Base-by-base conservation (phyloP, 2,329 filamentous ascomycete species). In the Penicillium verrucosum region DNA sequence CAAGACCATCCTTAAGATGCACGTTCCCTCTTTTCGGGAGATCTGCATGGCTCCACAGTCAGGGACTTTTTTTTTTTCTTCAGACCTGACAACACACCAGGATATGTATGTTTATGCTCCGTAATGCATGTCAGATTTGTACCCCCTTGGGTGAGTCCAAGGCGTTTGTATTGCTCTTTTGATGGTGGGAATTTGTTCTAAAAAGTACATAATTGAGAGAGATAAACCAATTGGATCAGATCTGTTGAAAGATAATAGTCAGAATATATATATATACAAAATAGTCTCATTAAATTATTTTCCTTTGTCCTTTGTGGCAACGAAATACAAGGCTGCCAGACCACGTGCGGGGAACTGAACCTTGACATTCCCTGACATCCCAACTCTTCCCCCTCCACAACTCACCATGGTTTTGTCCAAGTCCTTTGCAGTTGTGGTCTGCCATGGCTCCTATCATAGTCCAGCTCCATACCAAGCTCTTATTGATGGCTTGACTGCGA, bases 401-500 rank as follows among this genome's bases (percentile, higher is more conserved):
- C n/a, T 47, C 47, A 45, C 9, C 14, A 56, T 56, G 53, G 2
- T 3, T 27, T 44, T 4, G 27, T 44, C 37, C 8, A 16, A 49
- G 8, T n/a, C 36, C 10, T 51, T 56, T 38, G n/a, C 18, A 1
- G 32, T 56, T 32, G 53, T 56, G 14, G 1, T 56, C 18, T 44
- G 53, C 32, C 53, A 56, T 51, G 53, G 53, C 25, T 69, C 63
- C 21, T 74, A 65, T 45, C 69, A 70, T 56, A 72, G 59, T 1
- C 66, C 71, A 2, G 65, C 57, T 12, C 70, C 66, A 7, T 75
- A 73, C 32, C 53, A 53, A 40, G 63, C 65, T 18, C 57, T 74
- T 12, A 18, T 70, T 3, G 52, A 65, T 4, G 60, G 59, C 5
- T 48, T 72, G 8, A 63, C 55, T 42, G 47, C 57, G 2, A 58